Evolutionary conservation across 805 yeast species (phyloP).

Genomic region (Candida peoriensis): DNA sequence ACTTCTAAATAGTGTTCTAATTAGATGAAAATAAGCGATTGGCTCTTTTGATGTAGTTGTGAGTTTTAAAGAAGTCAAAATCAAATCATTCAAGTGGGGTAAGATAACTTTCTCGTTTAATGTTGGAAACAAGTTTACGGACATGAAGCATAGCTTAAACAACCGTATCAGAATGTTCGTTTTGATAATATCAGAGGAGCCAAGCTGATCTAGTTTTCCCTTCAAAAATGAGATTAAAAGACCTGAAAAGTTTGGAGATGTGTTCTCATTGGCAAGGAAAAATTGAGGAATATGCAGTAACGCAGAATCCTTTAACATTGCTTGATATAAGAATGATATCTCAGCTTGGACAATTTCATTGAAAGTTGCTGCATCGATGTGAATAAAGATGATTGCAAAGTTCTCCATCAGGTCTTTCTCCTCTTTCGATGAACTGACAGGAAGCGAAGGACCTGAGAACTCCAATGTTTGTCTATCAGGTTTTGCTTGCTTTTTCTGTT

Average conservation of each 20-base stretch:
- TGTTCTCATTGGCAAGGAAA: constrained; percentile 89
- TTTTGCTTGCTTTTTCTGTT: constrained; percentile 21
- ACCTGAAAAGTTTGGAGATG: constrained; percentile 88
- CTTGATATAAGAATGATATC: constrained; percentile 68
- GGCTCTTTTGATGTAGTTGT: constrained; percentile 91
- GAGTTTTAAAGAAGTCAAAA: constrained; percentile 69
- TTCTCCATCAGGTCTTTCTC: constrained; percentile 95
- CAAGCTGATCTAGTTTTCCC: constrained; percentile 69
- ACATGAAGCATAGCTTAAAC: constrained; percentile 92
- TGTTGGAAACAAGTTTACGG: constrained; percentile 85
- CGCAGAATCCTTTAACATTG: constrained; percentile 80
- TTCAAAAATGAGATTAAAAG: constrained; percentile 72
- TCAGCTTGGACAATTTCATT: constrained; percentile 86
- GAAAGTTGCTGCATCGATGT: constrained; percentile 92
- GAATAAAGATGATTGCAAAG: constrained; percentile 88
- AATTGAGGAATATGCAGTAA: constrained; percentile 89
- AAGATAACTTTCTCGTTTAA: constrained; percentile 82
- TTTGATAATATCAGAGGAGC: constrained; percentile 70
- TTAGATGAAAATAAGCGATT: constrained; percentile 78
- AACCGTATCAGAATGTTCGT: constrained; percentile 79
- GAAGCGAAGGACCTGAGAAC: constrained; percentile 74
- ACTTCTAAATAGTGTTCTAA: constrained; percentile 85
- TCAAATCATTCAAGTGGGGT: constrained; percentile 82
- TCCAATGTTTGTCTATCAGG: constrained; percentile 20
- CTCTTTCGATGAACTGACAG: constrained; percentile 84